Evolutionary conservation across 805 yeast species (phyloP).

Genomic region (Scheffersomyces ergatensis): DNA sequence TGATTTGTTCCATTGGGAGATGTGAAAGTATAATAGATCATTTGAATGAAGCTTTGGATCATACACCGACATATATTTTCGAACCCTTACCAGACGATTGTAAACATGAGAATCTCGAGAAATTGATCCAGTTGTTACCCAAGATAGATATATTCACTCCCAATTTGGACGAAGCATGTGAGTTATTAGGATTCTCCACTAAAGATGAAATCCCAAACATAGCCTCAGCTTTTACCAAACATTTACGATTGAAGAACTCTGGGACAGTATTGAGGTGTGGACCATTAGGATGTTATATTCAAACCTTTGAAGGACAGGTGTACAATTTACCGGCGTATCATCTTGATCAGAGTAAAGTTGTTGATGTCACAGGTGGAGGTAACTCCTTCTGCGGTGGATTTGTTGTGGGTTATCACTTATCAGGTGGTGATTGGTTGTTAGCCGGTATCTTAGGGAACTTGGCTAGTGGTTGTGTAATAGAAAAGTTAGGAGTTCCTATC

Average conservation of each 20-base stretch:
- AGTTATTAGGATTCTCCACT: conserved; percentile 48
- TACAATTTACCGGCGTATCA: conserved; percentile 78
- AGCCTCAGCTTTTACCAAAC: conserved; percentile 38
- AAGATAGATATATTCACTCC: conserved; percentile 70
- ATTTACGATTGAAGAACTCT: conserved; percentile 37
- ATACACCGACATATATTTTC: conserved; percentile 56
- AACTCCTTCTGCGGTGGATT: conserved; percentile 44
- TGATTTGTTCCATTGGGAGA: conserved; percentile 71
- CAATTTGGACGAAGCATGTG: conserved; percentile 79
- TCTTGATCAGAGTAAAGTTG: conserved; percentile 29
- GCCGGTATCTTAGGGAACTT: conserved; percentile 70
- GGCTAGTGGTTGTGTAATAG: conserved; percentile 80
- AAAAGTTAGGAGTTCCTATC: conserved; percentile 72
- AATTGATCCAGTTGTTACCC: conserved; percentile 35
- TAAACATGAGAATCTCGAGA: conserved; percentile 39
- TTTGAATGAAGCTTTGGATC: conserved; percentile 19
- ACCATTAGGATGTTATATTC: conserved; percentile 58
- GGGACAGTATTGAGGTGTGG: conserved; percentile 78
- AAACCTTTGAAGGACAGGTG: conserved; percentile 18
- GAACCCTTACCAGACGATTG: conserved; percentile 88
- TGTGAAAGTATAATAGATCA: conserved; percentile 46
- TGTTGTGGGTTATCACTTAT: conserved; percentile 53
- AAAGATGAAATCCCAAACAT: conserved; percentile 37
- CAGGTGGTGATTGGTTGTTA: conserved; percentile 44
- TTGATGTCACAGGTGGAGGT: conserved; percentile 47